Evolutionary conservation across 192 early-diverging fungal species (phyloP).

Genomic region (Phlyctochytrium planicorne): DNA sequence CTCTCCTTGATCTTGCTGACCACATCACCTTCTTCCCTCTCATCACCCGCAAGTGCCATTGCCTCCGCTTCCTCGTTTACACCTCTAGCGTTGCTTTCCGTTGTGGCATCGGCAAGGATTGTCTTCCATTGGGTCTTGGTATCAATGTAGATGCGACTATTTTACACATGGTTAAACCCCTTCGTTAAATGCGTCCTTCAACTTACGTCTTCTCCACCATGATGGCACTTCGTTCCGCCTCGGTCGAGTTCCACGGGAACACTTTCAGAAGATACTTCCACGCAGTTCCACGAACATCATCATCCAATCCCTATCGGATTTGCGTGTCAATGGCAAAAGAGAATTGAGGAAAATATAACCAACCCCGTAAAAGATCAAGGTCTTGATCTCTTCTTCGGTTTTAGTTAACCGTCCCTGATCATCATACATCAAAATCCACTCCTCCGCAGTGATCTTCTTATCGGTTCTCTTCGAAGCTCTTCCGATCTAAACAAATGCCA

Average conservation of each 20-base stretch:
- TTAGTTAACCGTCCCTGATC: conserved; percentile 31
- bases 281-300: conserved; percentile 74
- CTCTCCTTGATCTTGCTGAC: conserved; percentile 50
- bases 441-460: conserved; percentile 33
- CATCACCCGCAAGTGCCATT: conserved; percentile 42
- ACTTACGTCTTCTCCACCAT: conserved; percentile 48
- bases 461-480: conserved; percentile 22
- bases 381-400: conserved; percentile 28
- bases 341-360: no score
- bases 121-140: conserved; percentile 46
- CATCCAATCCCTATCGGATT: conserved; percentile 63
- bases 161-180: not conserved
- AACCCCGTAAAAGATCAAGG: conserved; percentile 40
- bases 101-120: conserved; percentile 40
- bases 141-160: conserved; percentile 28
- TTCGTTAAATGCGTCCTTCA: no score
- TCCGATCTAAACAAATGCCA: conserved; percentile 20
- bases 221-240: conserved; percentile 65
- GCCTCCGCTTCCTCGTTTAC: not conserved
- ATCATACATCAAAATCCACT: conserved; percentile 45
- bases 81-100: conserved; percentile 10
- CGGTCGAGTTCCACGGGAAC: conserved; percentile 81
- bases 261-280: conserved; percentile 89
- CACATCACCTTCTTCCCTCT: conserved; percentile 51
- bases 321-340: no score